phyloP scores from a whole-genome alignment of 768 basidiomycete species.

The Clathrus columnatus region DNA sequence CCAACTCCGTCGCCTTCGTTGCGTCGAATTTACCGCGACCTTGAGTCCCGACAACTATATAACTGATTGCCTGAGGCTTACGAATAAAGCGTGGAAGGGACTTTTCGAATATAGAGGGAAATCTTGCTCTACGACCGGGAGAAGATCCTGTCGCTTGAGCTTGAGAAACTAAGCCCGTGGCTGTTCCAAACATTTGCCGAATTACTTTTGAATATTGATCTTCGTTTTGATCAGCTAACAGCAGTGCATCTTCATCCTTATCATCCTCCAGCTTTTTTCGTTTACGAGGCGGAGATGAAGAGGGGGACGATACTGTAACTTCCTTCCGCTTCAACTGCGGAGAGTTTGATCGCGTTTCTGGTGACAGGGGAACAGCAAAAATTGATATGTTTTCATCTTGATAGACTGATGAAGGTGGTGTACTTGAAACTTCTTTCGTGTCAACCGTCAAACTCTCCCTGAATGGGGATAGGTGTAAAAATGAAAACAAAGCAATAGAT shows the following conservation, averaged over 20 bases:
- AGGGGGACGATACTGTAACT: not conserved
- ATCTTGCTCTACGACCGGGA: not conserved
- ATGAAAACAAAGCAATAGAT: not conserved
- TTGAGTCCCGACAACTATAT: slow-evolving; percentile 35
- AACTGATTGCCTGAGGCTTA: slow-evolving; percentile 14
- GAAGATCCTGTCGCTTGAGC: not conserved
- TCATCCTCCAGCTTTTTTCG: not conserved
- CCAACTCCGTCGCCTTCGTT: slow-evolving; percentile 50
- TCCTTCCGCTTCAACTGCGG: not conserved
- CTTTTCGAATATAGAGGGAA: not conserved
- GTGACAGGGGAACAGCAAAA: slow-evolving; percentile 46
- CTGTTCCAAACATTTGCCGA: not conserved
- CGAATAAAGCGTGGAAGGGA: not conserved
- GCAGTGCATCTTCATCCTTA: not conserved
- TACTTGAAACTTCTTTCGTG: slow-evolving; percentile 31
- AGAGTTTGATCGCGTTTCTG: slow-evolving; percentile 10
- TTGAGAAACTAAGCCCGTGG: not conserved
- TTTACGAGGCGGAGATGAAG: slow-evolving; percentile 21
- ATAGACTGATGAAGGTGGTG: slow-evolving; percentile 38
- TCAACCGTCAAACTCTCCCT: slow-evolving; percentile 47
- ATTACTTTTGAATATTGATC: not conserved
- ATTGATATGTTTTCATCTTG: slow-evolving; percentile 56
- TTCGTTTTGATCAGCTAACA: not conserved
- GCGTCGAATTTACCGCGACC: slow-evolving; percentile 64
- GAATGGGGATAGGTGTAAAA: not conserved